These are phyloP conservation scores for Carnegiea gigantea DNA, from an alignment of 179 eudicot species.

Conservation along the genomic window DNA sequence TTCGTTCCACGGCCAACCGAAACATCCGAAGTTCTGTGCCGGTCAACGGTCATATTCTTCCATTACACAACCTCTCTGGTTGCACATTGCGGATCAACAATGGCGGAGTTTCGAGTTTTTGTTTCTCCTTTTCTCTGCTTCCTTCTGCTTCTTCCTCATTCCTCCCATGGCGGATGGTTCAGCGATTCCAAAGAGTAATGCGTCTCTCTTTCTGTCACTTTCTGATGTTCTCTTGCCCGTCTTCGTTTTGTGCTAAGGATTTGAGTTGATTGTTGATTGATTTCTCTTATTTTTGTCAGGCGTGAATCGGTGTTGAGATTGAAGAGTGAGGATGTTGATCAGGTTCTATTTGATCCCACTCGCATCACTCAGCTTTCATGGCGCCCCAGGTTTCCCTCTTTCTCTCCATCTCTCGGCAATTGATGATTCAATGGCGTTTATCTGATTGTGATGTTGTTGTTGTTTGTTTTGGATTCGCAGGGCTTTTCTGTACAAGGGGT, in stretches of 20 bases:
- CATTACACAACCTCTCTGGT: neutral
- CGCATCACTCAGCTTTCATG: conserved; percentile 88
- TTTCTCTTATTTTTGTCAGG: conserved; percentile 23
- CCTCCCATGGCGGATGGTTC: conserved; percentile 36
- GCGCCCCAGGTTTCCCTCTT: conserved; percentile 60
- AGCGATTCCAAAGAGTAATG: conserved; percentile 18
- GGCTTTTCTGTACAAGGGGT: conserved; percentile 66
- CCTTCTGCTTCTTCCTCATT: conserved; percentile 25
- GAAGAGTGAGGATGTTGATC: conserved; percentile 34
- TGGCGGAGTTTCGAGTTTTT: conserved; percentile 27
- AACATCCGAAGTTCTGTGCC: too few relatives aligned
- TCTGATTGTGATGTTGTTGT: neutral
- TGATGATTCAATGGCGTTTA: neutral
- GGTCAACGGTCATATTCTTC: neutral
- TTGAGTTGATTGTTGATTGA: neutral
- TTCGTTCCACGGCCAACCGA: too few relatives aligned
- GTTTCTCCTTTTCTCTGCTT: conserved; percentile 26
- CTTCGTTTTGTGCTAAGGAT: neutral
- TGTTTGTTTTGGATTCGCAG: conserved; percentile 29
- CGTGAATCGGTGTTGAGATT: conserved; percentile 49
- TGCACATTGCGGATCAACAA: neutral
- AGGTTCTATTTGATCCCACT: conserved; percentile 57
- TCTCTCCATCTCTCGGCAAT: neutral
- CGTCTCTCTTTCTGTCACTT: neutral
- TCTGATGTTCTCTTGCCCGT: neutral